phyloP scores from a whole-genome alignment of 208 protist species.

The Trypanosoma boissoni region DNA sequence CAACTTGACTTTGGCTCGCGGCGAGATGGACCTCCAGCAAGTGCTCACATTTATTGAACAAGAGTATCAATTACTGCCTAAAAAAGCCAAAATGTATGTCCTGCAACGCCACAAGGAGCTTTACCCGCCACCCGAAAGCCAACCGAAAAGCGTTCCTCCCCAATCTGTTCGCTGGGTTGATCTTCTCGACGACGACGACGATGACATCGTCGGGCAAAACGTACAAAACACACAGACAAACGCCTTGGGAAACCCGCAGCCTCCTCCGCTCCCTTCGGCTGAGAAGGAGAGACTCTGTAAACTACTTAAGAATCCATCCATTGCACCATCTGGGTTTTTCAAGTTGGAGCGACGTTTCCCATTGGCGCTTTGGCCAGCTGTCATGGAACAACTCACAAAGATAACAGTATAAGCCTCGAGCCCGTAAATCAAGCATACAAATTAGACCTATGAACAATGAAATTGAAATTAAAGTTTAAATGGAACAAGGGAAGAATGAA shows the following conservation, averaged over 20 bases:
- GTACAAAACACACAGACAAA: too few species aligned
- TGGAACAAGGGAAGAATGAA: too few species aligned
- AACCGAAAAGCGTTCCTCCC: background rate
- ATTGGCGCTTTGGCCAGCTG: conserved; percentile 68
- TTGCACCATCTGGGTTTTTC: conserved; percentile 42
- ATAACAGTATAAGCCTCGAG: background rate
- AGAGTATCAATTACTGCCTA: conserved; percentile 67
- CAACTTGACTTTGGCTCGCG: conserved; percentile 53
- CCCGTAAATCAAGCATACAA: conserved; percentile 1
- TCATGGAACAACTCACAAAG: conserved; percentile 49
- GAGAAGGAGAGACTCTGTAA: conserved; percentile 79
- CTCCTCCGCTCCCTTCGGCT: conserved; percentile 28
- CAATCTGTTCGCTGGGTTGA: conserved; percentile 21
- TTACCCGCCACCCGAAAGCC: conserved; percentile 8
- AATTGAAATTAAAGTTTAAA: too few species aligned
- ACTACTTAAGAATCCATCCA: conserved; percentile 30
- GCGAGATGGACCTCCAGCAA: conserved; percentile 69
- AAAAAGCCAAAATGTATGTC: conserved; percentile 67
- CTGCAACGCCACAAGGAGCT: conserved; percentile 53
- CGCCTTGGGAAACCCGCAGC: background rate
- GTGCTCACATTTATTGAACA: conserved; percentile 58
- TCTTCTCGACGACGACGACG: conserved; percentile 25
- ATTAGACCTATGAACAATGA: too few species aligned
- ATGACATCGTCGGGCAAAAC: too few species aligned
- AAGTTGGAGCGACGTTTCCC: conserved; percentile 67